Conservation (phyloP, 257 asterid genomes). For the Misopates orontium region DNA sequence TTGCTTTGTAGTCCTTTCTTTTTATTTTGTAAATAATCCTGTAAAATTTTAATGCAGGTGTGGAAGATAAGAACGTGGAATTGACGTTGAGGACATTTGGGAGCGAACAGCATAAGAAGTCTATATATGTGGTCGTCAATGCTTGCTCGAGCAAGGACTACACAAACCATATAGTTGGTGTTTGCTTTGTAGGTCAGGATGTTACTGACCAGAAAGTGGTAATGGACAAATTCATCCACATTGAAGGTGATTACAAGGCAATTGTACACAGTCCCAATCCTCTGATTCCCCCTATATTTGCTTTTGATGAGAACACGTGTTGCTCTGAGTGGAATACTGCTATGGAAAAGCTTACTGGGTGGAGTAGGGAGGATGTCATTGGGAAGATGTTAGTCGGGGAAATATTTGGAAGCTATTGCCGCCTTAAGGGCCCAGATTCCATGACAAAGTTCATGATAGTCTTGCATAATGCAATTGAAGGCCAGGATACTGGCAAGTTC, state of each 20-base stretch:
- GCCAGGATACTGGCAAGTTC: conserved; percentile 67
- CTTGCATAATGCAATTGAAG: conserved; percentile 76
- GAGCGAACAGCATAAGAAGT: conserved; percentile 45
- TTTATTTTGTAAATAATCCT: not conserved
- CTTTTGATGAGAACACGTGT: conserved; percentile 80
- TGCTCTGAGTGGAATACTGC: conserved; percentile 96
- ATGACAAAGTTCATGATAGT: conserved; percentile 77
- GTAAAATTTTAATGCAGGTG: conserved; percentile 37
- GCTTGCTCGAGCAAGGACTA: conserved; percentile 96
- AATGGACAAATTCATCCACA: conserved; percentile 87
- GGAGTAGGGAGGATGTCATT: conserved; percentile 64
- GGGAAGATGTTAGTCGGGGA: conserved; percentile 89
- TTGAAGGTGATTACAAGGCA: conserved; percentile 88
- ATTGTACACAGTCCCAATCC: conserved; percentile 87
- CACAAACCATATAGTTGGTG: conserved; percentile 69
- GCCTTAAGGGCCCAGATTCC: conserved; percentile 71
- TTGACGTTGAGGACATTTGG: conserved; percentile 68
- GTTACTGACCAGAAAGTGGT: conserved; percentile 79
- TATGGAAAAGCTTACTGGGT: conserved; percentile 89
- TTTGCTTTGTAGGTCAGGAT: conserved; percentile 92
- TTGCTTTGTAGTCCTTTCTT: not conserved
- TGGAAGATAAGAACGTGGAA: conserved; percentile 80
- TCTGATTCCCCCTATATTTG: conserved; percentile 91
- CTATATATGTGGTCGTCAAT: conserved; percentile 74
- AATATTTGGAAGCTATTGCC: conserved; percentile 73